These are phyloP conservation scores for Urtica urens DNA, from an alignment of 306 rosid genomes.

Conservation along the genomic window DNA sequence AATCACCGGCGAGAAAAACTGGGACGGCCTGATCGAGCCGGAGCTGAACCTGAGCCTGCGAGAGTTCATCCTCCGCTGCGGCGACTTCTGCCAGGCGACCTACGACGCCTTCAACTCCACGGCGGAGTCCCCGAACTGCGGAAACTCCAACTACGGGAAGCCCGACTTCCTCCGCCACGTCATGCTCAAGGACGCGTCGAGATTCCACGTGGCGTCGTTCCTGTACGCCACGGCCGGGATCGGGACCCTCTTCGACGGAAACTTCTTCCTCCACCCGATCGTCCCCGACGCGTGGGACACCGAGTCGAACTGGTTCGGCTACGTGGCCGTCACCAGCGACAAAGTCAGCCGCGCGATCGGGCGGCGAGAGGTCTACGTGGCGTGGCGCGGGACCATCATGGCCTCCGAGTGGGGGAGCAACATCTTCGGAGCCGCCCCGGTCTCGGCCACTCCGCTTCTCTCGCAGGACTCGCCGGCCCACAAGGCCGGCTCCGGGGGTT, in stretches of 20 bases:
- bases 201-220: conserved; percentile 31
- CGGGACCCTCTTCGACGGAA: not conserved
- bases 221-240: conserved; percentile 60
- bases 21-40: conserved; percentile 48
- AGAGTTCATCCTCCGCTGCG: conserved; percentile 45
- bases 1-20: conserved; percentile 37
- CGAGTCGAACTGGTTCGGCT: conserved; percentile 62
- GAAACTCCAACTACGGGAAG: conserved; percentile 16
- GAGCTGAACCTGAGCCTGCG: conserved; percentile 36
- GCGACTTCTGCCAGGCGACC: conserved; percentile 61
- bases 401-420: conserved; percentile 43
- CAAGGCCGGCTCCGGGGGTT: not conserved
- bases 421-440: conserved; percentile 19
- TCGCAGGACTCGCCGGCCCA: too few relatives aligned
- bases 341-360: conserved; percentile 14
- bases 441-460: conserved; percentile 13
- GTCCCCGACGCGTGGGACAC: not conserved
- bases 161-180: conserved; percentile 44
- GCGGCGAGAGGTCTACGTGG: conserved; percentile 52
- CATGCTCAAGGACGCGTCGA: conserved; percentile 25
- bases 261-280: not conserved
- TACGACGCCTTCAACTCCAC: conserved; percentile 67
- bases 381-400: conserved; percentile 28
- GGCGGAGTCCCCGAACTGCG: conserved; percentile 3
- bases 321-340: conserved; percentile 45